phyloP scores from a whole-genome alignment of 768 basidiomycete genomes.

The Candolleomyces eurysporus region DNA sequence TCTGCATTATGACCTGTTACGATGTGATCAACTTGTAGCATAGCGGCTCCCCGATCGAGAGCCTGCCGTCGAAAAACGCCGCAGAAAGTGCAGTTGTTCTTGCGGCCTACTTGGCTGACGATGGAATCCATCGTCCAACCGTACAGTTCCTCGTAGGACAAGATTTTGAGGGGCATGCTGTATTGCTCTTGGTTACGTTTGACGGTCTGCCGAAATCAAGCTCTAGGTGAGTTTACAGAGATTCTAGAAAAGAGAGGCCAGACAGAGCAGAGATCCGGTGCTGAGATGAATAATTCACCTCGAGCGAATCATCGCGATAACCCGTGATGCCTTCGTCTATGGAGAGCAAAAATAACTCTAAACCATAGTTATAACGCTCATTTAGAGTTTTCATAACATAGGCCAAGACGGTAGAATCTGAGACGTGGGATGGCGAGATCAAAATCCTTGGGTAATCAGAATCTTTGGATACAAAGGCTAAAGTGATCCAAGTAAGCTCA shows the following conservation, averaged over 20 bases:
- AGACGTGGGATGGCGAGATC: constrained; percentile 4
- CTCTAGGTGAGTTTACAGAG: neutral
- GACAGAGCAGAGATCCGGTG: neutral
- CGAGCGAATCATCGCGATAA: constrained; percentile 95
- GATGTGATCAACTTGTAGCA: constrained; percentile 91
- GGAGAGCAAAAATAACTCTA: constrained; percentile 88
- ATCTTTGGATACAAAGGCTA: neutral
- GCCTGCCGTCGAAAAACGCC: constrained; percentile 97
- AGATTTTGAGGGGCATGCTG: constrained; percentile 90
- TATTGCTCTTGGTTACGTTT: constrained; percentile 97
- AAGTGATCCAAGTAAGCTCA: constrained; percentile 25
- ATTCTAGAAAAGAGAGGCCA: constrained; percentile 1
- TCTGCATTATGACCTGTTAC: constrained; percentile 99
- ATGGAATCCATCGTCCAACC: constrained; percentile 99
- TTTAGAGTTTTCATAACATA: constrained; percentile 96
- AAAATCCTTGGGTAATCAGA: constrained; percentile 8
- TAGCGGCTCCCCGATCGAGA: constrained; percentile 88
- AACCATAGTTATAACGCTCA: constrained; percentile 88
- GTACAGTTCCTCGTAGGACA: constrained; percentile 94
- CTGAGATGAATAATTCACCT: constrained; percentile 47
- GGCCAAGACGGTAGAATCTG: constrained; percentile 97
- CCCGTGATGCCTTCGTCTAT: constrained; percentile 99
- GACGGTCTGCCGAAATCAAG: constrained; percentile 65
- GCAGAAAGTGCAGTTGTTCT: constrained; percentile 99
- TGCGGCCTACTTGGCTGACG: constrained; percentile 90